phyloP scores from a whole-genome alignment of 169 alveolate species.

The Plasmodium billcollinsi region DNA sequence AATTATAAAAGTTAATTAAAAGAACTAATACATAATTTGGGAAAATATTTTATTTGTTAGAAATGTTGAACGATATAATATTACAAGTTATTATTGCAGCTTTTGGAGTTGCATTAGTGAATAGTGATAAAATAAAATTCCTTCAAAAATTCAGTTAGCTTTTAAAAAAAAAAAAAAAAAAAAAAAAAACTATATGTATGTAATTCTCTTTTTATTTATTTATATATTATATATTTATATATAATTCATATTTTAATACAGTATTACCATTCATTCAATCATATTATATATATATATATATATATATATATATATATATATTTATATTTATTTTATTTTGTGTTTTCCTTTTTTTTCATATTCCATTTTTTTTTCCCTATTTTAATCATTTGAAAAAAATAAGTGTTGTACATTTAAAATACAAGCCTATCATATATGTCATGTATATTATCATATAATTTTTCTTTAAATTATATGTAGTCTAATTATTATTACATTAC shows the following conservation, averaged over 20 bases:
- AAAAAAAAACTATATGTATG: neutral
- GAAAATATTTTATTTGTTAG: slow-evolving; percentile 22
- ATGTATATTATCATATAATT: too few species aligned
- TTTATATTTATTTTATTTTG: neutral
- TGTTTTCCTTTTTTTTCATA: too few species aligned
- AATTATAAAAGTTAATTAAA: slow-evolving; percentile 5
- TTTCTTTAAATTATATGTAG: too few species aligned
- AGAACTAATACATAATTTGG: neutral
- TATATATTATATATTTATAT: neutral
- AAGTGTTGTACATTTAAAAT: too few species aligned
- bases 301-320: neutral
- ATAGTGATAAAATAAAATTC: slow-evolving; percentile 64
- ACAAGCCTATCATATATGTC: too few species aligned
- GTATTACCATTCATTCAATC: neutral
- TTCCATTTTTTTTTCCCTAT: too few species aligned
- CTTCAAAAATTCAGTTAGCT: slow-evolving; percentile 69
- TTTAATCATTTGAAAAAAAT: too few species aligned
- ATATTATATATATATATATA: neutral
- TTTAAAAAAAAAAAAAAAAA: too few species aligned
- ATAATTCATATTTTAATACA: neutral
- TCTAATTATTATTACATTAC: too few species aligned
- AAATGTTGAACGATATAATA: slow-evolving; percentile 71
- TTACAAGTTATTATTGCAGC: slow-evolving; percentile 68
- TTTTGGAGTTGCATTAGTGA: slow-evolving; percentile 65
- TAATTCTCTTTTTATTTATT: neutral